Evolutionary conservation across 2,329 filamentous ascomycete species (phyloP).

Genomic region (Stachybotrys chlorohalonatus): DNA sequence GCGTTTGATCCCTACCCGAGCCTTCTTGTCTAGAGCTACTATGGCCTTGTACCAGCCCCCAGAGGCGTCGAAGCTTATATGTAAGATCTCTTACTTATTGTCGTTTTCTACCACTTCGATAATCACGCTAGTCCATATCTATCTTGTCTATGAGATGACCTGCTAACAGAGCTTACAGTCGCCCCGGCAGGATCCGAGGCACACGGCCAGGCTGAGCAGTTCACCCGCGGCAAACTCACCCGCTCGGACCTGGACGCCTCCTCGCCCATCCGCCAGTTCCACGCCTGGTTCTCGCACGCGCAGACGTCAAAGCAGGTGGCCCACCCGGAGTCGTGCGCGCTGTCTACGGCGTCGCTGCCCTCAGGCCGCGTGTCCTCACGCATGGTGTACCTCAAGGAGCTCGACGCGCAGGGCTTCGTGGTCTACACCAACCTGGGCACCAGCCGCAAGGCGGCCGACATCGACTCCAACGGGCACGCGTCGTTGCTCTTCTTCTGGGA

Average conservation of each 20-base stretch:
- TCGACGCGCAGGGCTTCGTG: conserved; percentile 86
- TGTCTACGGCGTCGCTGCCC: conserved; percentile 78
- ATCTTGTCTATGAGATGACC: no score
- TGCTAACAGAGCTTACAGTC: conserved; percentile 29
- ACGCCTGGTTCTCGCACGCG: conserved; percentile 77
- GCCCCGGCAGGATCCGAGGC: conserved; percentile 52
- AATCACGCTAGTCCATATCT: background rate
- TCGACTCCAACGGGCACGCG: conserved; percentile 66
- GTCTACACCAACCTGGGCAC: conserved; percentile 91
- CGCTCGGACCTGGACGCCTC: conserved; percentile 48
- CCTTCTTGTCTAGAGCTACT: conserved; percentile 15
- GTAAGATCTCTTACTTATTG: conserved; percentile 22
- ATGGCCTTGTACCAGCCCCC: conserved; percentile 37
- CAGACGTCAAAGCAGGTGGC: conserved; percentile 44
- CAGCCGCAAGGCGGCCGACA: conserved; percentile 57
- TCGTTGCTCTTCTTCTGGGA: conserved; percentile 89
- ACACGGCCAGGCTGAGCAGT: conserved; percentile 64
- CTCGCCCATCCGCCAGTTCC: conserved; percentile 74
- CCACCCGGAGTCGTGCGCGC: conserved; percentile 80
- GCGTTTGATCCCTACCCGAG: conserved; percentile 8
- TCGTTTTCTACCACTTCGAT: background rate
- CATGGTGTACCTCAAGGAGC: conserved; percentile 90
- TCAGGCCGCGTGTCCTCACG: conserved; percentile 77
- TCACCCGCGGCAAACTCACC: conserved; percentile 54
- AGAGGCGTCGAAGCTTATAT: conserved; percentile 36